Percentiles rank a stretch among this genome's conserved stretches.
phyloP scores from a whole-genome alignment of 192 early-diverging fungal genomes.

The Glomus cerebriforme region DNA sequence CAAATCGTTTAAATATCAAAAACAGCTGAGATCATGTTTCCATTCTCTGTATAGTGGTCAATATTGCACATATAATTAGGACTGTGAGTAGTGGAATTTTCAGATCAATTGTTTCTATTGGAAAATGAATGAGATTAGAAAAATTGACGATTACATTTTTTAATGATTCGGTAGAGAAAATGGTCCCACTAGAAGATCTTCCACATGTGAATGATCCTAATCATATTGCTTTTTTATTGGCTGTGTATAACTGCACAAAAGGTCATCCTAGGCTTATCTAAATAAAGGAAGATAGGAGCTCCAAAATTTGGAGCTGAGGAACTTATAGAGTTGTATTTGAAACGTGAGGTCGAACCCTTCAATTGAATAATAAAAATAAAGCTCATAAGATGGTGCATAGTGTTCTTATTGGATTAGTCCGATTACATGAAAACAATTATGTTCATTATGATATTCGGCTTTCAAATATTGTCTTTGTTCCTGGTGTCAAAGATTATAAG shows the following conservation, averaged over 20 bases:
- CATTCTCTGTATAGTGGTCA: slow-evolving; percentile 21
- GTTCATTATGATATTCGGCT: slow-evolving; percentile 21
- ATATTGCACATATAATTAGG: slow-evolving; percentile 24
- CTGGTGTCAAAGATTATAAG: background rate
- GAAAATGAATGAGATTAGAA: slow-evolving; percentile 17
- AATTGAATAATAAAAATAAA: too few relatives aligned
- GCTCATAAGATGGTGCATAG: too few relatives aligned
- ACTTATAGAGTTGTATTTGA: too few relatives aligned
- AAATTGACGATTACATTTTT: slow-evolving; percentile 21
- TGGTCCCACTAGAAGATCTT: background rate
- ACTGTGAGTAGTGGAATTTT: slow-evolving; percentile 13
- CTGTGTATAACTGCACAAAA: too few relatives aligned
- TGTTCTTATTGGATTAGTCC: too few relatives aligned
- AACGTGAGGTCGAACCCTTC: too few relatives aligned
- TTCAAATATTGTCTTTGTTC: slow-evolving; percentile 24
- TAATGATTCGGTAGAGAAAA: slow-evolving; percentile 30
- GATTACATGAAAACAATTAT: background rate
- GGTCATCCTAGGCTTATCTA: too few relatives aligned
- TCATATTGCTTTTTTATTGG: too few relatives aligned
- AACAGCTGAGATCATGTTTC: slow-evolving; percentile 14
- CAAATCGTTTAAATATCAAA: slow-evolving; percentile 18
- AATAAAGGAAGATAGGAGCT: too few relatives aligned
- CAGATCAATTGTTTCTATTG: slow-evolving; percentile 8
- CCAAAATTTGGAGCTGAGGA: too few relatives aligned
- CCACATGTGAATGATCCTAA: too few relatives aligned